These are phyloP conservation scores for Cercis canadensis DNA, from an alignment of 306 rosid genomes.

Conservation along the genomic window DNA sequence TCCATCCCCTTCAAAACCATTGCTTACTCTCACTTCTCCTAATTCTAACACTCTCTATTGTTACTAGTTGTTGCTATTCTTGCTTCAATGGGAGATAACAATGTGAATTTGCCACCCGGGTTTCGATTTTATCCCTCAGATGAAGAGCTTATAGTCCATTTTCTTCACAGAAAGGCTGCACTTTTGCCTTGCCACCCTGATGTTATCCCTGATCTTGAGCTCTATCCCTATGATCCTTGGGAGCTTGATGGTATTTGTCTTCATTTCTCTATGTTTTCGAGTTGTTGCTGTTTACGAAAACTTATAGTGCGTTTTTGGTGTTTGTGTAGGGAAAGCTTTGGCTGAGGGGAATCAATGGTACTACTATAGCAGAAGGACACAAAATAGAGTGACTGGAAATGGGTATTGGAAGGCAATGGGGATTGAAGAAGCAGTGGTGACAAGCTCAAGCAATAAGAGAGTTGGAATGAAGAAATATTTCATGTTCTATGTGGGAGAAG, in stretches of 20 bases:
- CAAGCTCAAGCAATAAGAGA: conserved; percentile 42
- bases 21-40: background rate
- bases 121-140: conserved; percentile 87
- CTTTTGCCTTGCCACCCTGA: conserved; percentile 94
- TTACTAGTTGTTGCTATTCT: conserved; percentile 7
- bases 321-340: conserved; percentile 73
- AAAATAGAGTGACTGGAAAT: conserved; percentile 57
- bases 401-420: conserved; percentile 87
- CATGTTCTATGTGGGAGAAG: conserved; percentile 60
- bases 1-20: conserved; percentile 34
- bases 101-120: conserved; percentile 87
- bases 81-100: conserved; percentile 56
- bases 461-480: conserved; percentile 76
- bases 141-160: conserved; percentile 93
- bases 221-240: conserved; percentile 88
- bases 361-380: conserved; percentile 79
- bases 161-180: conserved; percentile 86
- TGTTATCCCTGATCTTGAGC: conserved; percentile 94
- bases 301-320: no score
- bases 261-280: background rate
- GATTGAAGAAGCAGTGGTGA: conserved; percentile 66
- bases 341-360: conserved; percentile 85
- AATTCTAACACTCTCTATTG: no score
- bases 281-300: background rate
- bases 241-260: conserved; percentile 64